Percentiles rank a stretch among this genome's conserved stretches.
Evolutionary conservation across 768 basidiomycete species (phyloP).

Genomic region (Collybia mongolica): DNA sequence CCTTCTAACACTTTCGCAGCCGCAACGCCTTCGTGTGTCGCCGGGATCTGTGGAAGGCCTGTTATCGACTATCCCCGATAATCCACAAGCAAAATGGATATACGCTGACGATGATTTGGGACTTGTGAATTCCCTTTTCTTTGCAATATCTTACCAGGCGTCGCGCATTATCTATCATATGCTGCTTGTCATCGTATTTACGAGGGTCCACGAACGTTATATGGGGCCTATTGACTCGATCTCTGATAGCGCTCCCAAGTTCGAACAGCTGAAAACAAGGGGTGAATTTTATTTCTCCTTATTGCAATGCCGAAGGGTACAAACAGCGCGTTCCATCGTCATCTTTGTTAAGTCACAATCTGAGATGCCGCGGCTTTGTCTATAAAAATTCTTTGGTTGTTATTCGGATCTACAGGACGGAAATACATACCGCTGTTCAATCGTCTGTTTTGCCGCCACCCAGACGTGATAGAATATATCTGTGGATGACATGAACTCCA

Average conservation of each 20-base stretch:
- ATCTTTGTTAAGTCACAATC: constrained; percentile 9
- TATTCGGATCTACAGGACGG: constrained; percentile 3
- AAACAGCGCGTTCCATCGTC: constrained; percentile 27
- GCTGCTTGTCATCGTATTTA: constrained; percentile 28
- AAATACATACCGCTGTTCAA: constrained; percentile 18
- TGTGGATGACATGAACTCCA: constrained; percentile 12
- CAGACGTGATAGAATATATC: constrained; percentile 28
- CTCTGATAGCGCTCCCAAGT: constrained; percentile 41
- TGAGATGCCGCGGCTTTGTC: constrained; percentile 11
- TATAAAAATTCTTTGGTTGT: neutral
- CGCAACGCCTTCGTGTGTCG: constrained; percentile 50
- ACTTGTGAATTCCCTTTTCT: constrained; percentile 32
- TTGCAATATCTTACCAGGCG: constrained; percentile 40
- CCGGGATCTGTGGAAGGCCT: constrained; percentile 44
- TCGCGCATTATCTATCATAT: constrained; percentile 42
- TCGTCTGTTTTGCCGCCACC: constrained; percentile 26
- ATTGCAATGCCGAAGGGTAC: constrained; percentile 6
- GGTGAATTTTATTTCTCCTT: constrained; percentile 2
- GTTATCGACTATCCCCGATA: no score
- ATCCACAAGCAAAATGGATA: constrained; percentile 13
- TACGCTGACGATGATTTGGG: constrained; percentile 51
- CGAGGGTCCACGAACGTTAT: constrained; percentile 53
- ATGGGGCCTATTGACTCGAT: constrained; percentile 46
- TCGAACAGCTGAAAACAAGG: constrained; percentile 43
- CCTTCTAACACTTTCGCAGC: constrained; percentile 42